phyloP scores from a whole-genome alignment of 495 filamentous ascomycete species.

The Astrothelium macrocarpum region DNA sequence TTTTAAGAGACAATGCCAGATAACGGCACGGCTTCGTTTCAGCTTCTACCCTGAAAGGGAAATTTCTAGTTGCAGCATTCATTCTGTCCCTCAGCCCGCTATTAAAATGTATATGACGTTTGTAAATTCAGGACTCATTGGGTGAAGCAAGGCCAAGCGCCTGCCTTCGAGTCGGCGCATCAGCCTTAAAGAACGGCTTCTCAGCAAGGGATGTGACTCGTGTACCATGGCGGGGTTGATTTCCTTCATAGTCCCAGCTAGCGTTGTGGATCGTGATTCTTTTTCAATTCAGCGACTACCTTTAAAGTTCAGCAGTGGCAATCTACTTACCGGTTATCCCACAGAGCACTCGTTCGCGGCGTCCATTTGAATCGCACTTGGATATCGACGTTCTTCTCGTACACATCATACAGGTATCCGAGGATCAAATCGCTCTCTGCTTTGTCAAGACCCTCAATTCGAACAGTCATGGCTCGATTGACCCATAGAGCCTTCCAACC shows the following conservation, averaged over 20 bases:
- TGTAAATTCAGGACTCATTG: not conserved
- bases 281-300: not conserved
- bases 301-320: not conserved
- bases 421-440: conserved; percentile 59
- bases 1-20: no score
- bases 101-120: no score
- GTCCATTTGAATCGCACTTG: conserved; percentile 60
- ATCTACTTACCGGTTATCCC: conserved; percentile 50
- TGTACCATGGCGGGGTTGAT: conserved; percentile 51
- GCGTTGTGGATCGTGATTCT: conserved; percentile 62
- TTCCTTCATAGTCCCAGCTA: conserved; percentile 57
- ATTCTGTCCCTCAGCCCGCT: no score
- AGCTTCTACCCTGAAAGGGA: no score
- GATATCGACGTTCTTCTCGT: conserved; percentile 57
- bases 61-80: no score
- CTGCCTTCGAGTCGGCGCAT: conserved; percentile 50
- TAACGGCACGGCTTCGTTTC: no score
- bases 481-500: conserved; percentile 65
- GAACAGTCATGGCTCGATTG: conserved; percentile 54
- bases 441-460: conserved; percentile 56
- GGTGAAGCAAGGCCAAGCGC: conserved; percentile 38
- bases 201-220: conserved; percentile 60
- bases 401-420: conserved; percentile 55
- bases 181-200: conserved; percentile 52
- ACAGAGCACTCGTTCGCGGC: conserved; percentile 49